Base-by-base conservation (phyloP, 1,139 yeast genomes). In the Schizosaccharomyces versatilis region DNA sequence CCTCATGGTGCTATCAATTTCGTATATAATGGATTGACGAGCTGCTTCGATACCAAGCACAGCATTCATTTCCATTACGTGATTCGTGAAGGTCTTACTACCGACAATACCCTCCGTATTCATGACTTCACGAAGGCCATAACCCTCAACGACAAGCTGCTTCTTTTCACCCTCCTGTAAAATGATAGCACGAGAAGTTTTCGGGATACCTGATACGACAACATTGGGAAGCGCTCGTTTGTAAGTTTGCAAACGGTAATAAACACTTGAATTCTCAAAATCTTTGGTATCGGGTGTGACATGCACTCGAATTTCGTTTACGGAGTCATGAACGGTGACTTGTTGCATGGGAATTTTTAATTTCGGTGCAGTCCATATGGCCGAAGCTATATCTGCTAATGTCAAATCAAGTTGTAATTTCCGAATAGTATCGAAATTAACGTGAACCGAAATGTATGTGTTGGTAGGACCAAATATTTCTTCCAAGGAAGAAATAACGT, bases 11-110 rank as follows among this genome's bases (percentile, higher is more conserved):
- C 88, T 86, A 67, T 85, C 95, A 67, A 93, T 90, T 72, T 93
- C 98, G 60, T 80, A 80, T 65, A 90, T 83, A 66, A 93, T 93
- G 61, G 94, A 81, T 0, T 86, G 73, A 67, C 99, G 76, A 0
- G 98, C 98, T 1, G 99, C 99, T 68, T 93, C 99, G 61, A 93
- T 93, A 64, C 99, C 99, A 60, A 93, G 73, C 10, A 90, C 96
- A 59, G 79, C 78, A 64, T 78, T 80, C 61, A 90, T 88, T 67
- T 93, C 99, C 59, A 90, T 71, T 42, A 93, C 80, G 69, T 93
- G 99, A 67, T 93, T 93, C 12, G 98, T 88, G 57, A 75, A 73
- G 1, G 98, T 90, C 67, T 79, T 80, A 41, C 81, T 73, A 10
- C 98, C 96, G 48, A 90, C 73, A 53, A 93, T 86, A 71, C 99